A percentile compares a stretch with the other conserved stretches of the same genome.
These are phyloP conservation scores for Gossypium davidsonii DNA, from an alignment of 441 rosid genomes.

Conservation along the genomic window DNA sequence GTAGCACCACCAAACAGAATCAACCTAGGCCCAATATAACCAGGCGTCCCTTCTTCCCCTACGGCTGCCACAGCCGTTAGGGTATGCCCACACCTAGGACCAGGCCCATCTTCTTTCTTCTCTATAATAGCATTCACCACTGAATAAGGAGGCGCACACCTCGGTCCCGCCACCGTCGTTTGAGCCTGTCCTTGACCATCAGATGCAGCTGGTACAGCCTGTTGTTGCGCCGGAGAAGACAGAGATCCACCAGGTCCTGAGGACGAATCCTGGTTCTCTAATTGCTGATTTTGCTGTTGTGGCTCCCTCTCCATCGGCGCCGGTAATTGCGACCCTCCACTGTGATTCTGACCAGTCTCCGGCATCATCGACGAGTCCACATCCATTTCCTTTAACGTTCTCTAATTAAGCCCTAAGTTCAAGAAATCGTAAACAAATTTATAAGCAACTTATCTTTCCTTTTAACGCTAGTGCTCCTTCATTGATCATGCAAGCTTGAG, in stretches of 20 bases:
- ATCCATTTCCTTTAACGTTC: constrained; percentile 43
- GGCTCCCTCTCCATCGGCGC: constrained; percentile 53
- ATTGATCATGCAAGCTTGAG: not conserved
- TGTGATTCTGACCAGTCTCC: constrained; percentile 44
- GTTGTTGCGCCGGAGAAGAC: constrained; percentile 26
- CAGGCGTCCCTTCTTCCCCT: constrained; percentile 81
- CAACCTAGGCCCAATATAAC: constrained; percentile 78
- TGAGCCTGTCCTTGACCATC: constrained; percentile 38
- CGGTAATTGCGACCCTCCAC: constrained; percentile 23
- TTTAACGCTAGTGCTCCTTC: not conserved
- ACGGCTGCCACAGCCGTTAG: constrained; percentile 88
- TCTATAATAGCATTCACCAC: constrained; percentile 72
- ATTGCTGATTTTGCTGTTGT: constrained; percentile 23
- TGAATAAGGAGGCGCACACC: constrained; percentile 84
- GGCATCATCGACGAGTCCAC: constrained; percentile 67
- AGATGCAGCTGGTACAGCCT: constrained; percentile 9
- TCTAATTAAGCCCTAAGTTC: constrained; percentile 36
- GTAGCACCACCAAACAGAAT: constrained; percentile 96
- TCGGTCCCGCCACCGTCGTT: constrained; percentile 62
- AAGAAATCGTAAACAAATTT: not conserved
- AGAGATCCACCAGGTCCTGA: constrained; percentile 34
- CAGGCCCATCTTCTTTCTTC: constrained; percentile 90
- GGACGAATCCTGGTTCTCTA: constrained; percentile 21
- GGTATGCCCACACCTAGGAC: constrained; percentile 96
- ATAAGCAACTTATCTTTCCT: not conserved